Evolutionary conservation across 1,284 basidiomycete genomes (phyloP), one percentile per base, ranked within the genome.

Genomic region (Apiotrichum montevideense): DNA sequence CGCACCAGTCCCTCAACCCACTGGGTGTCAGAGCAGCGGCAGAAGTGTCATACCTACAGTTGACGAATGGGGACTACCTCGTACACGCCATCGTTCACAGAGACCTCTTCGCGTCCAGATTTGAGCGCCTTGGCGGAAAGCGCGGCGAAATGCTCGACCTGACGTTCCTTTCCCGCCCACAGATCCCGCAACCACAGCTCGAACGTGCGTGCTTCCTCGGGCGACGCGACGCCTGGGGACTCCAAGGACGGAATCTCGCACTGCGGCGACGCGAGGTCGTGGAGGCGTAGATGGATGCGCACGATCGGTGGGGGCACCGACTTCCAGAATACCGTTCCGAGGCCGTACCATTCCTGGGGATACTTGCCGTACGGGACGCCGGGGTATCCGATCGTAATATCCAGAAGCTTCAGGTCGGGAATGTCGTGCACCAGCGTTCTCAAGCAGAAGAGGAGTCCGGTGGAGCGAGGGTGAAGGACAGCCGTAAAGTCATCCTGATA

Each of bases 361-460:
- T 76, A 79, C 5, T 73, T 72, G 0, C 76, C 75, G 2, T 70
- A 70, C 1, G 79, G 77, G 4, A 80, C 73, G 79, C 92, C 93
- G 54, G 93, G 91, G 75, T 97, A 97, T 15, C 87, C 83, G 61
- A 94, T 82, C 0, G 94, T 96, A 46, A 93, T 78, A 69, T 95
- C 92, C n/a, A 97, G 79, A 15, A 98, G 77, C 65, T 86, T 83
- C 59, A 98, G 79, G 58, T 83, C 82, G 21, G 87, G 86, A 44
- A 95, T 82, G 52, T 87, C 82, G 15, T 88, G 86, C 8, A 85
- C 80, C 8, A 98, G 81, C 0, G 90, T 87, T 33, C 90, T 83
- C 40, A 97, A 78, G 61, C 86, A 89, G 72, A 89, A 91, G 59
- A 88, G 85, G 51, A 97, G 78, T 1, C 95, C 95, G 0, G 91